Percentiles rank a stretch among this genome's conserved stretches.
These are phyloP conservation scores for Botrytis sinoallii DNA, from an alignment of 2,329 filamentous ascomycete species.

Conservation along the genomic window DNA sequence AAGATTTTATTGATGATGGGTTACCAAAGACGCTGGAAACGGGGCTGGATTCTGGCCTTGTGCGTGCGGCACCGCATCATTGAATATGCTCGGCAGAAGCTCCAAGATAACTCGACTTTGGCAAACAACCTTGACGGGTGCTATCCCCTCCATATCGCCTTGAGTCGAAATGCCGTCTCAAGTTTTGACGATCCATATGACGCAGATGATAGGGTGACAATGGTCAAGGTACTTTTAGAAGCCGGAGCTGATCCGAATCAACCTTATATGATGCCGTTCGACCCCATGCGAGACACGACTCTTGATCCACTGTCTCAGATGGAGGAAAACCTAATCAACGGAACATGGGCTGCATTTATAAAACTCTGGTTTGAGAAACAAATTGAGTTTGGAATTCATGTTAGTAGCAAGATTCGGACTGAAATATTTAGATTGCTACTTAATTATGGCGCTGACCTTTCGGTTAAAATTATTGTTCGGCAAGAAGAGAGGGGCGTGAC, in stretches of 20 bases:
- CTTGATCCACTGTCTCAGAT: too few species aligned
- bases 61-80: background rate
- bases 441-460: background rate
- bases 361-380: background rate
- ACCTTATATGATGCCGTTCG: background rate
- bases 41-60: background rate
- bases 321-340: background rate
- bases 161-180: accelerated
- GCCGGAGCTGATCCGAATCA: background rate
- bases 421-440: background rate
- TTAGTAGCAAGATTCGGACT: background rate
- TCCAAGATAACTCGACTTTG: background rate
- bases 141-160: background rate
- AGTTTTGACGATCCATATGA: accelerated
- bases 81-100: background rate
- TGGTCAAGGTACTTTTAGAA: background rate
- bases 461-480: background rate
- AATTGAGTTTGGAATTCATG: background rate
- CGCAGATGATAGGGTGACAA: background rate
- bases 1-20: background rate
- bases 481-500: background rate
- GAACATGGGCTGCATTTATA: background rate
- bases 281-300: background rate
- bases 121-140: background rate
- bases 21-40: background rate